Conservation (phyloP, 257 asterid genomes). For the Marsdenia floribunda region DNA sequence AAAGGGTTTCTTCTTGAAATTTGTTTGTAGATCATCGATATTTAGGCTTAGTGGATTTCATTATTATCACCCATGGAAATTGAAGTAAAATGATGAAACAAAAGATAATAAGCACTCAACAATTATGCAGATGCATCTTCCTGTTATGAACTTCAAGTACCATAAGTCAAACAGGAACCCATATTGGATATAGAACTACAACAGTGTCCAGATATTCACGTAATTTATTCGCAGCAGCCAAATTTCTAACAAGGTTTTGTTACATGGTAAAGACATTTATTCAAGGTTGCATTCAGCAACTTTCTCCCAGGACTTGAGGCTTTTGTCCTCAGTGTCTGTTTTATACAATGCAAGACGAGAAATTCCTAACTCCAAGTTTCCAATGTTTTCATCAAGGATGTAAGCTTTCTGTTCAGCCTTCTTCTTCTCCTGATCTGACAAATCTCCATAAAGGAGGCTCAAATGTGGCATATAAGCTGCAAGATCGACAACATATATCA, state of each 20-base stretch:
- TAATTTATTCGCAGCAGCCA: background rate
- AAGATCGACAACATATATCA: slow-evolving; percentile 5
- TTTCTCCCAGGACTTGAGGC: slow-evolving; percentile 86
- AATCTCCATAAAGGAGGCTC: slow-evolving; percentile 79
- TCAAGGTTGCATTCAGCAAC: slow-evolving; percentile 53
- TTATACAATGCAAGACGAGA: slow-evolving; percentile 66
- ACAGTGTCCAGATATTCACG: background rate
- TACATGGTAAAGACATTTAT: background rate
- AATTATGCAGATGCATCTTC: background rate
- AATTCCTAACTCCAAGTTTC: slow-evolving; percentile 47
- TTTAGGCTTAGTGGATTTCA: background rate
- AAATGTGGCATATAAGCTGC: slow-evolving; percentile 97
- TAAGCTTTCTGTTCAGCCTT: slow-evolving; percentile 63
- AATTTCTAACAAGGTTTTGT: background rate
- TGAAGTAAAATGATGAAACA: background rate
- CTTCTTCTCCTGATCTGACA: slow-evolving; percentile 68
- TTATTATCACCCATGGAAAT: background rate
- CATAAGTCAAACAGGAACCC: background rate
- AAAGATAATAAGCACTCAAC: background rate
- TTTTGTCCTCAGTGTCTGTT: slow-evolving; percentile 74
- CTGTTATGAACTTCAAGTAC: background rate
- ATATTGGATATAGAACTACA: background rate
- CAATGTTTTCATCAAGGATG: slow-evolving; percentile 52
- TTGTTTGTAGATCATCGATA: background rate
- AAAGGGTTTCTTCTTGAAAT: background rate